phyloP scores from a whole-genome alignment of 176 grass and related monocot genomes.

The Thinopyrum elongatum region DNA sequence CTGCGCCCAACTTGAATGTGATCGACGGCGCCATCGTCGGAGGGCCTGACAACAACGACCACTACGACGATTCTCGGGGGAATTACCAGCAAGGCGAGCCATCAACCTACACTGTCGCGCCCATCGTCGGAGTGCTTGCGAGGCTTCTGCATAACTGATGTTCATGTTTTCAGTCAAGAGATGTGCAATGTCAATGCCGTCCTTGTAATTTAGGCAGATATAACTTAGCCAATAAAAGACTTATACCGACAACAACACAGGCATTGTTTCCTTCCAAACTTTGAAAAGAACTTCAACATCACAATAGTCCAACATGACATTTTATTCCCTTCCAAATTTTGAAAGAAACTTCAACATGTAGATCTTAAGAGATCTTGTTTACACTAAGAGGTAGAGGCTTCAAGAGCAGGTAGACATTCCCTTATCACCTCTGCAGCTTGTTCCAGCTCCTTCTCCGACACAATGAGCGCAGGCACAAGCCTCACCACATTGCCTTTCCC shows the following conservation, averaged over 20 bases:
- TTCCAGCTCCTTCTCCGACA: conserved; percentile 78
- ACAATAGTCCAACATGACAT: not conserved
- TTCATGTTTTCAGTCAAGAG: not conserved
- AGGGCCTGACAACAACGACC: conserved; percentile 46
- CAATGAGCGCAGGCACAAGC: conserved; percentile 66
- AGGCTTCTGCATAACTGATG: conserved; percentile 21
- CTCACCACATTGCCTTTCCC: conserved; percentile 90
- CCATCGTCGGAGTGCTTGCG: conserved; percentile 66
- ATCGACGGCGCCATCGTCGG: conserved; percentile 69
- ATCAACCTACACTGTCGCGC: conserved; percentile 47
- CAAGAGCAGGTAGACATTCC: conserved; percentile 60
- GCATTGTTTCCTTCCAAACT: not conserved
- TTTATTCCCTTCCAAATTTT: conserved; percentile 6
- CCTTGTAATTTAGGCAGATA: not conserved
- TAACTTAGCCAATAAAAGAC: not conserved
- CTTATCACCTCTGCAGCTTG: conserved; percentile 57
- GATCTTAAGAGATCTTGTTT: not conserved
- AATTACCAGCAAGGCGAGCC: conserved; percentile 58
- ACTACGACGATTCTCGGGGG: conserved; percentile 36
- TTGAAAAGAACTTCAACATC: not conserved
- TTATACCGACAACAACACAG: not conserved
- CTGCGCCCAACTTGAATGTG: conserved; percentile 55
- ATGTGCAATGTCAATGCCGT: not conserved
- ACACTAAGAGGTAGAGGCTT: conserved; percentile 17
- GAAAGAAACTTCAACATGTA: not conserved